Evolutionary conservation across 2,329 filamentous ascomycete genomes (phyloP).

Genomic region (Arachnopeziza araneosa): DNA sequence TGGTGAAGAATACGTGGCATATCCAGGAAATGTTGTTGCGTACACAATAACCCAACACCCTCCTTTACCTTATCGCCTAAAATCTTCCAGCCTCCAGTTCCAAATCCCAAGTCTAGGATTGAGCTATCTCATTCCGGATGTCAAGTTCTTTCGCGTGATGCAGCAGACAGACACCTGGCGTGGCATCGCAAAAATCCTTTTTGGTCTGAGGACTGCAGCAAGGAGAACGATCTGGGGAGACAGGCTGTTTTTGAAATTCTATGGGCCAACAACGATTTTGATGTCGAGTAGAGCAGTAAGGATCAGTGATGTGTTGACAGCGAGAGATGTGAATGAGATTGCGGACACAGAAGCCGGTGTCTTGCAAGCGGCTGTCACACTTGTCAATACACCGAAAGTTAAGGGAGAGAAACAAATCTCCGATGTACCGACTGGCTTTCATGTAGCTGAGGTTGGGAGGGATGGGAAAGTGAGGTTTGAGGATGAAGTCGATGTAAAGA

Average conservation of each 20-base stretch:
- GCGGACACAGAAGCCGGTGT: constrained; percentile 74
- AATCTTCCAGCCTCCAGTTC: constrained; percentile 66
- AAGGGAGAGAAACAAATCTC: constrained; percentile 27
- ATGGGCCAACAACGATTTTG: constrained; percentile 78
- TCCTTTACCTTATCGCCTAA: constrained; percentile 82
- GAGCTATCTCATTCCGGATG: constrained; percentile 58
- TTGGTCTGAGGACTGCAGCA: constrained; percentile 67
- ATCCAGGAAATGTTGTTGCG: constrained; percentile 86
- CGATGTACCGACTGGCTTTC: constrained; percentile 41
- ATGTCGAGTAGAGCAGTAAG: constrained; percentile 82
- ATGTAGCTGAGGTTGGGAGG: constrained; percentile 50
- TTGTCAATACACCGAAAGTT: constrained; percentile 35
- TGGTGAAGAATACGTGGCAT: constrained; percentile 85
- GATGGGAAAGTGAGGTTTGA: constrained; percentile 52
- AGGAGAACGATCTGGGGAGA: constrained; percentile 90
- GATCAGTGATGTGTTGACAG: constrained; percentile 70
- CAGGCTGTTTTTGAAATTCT: constrained; percentile 83
- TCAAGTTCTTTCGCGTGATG: constrained; percentile 68
- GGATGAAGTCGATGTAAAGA: constrained; percentile 19
- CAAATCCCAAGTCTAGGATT: constrained; percentile 69
- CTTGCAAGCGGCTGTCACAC: constrained; percentile 53
- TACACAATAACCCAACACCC: constrained; percentile 72
- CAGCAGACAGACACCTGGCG: constrained; percentile 69
- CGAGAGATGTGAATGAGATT: constrained; percentile 81
- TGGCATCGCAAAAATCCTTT: constrained; percentile 56